Conservation (phyloP, 108 stramenopile genomes). For the Cyclotella baltica region DNA sequence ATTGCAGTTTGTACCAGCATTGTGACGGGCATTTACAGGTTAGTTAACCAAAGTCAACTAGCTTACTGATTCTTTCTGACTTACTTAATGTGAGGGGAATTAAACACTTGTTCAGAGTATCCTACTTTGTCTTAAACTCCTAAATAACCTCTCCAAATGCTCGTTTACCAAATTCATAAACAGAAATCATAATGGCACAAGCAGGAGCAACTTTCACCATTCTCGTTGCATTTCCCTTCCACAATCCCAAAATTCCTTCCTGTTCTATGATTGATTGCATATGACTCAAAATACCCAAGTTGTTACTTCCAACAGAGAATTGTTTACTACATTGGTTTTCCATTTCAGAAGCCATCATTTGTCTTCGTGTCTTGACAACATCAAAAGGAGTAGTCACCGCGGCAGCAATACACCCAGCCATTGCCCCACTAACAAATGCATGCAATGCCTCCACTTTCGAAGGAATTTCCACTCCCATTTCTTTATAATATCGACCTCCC, state of each 20-base stretch:
- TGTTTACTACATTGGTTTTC: not conserved
- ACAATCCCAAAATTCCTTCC: conserved; percentile 73
- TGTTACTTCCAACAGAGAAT: conserved; percentile 8
- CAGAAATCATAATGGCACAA: conserved; percentile 90
- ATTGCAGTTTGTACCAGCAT: too few species aligned
- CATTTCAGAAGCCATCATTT: conserved; percentile 51
- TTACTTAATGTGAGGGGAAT: too few species aligned
- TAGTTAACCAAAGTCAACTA: too few species aligned
- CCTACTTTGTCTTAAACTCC: not conserved
- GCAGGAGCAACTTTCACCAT: conserved; percentile 94
- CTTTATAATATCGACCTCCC: conserved; percentile 17
- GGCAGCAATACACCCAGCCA: conserved; percentile 87
- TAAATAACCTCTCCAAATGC: conserved; percentile 43
- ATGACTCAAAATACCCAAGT: conserved; percentile 31
- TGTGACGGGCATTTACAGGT: too few species aligned
- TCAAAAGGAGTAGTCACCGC: conserved; percentile 94
- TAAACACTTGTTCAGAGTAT: too few species aligned
- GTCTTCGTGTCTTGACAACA: conserved; percentile 94
- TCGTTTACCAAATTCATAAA: conserved; percentile 92
- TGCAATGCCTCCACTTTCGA: conserved; percentile 35
- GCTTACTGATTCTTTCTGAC: too few species aligned
- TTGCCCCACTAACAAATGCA: conserved; percentile 83
- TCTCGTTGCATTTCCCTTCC: conserved; percentile 85
- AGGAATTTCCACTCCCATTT: conserved; percentile 15
- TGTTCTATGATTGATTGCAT: conserved; percentile 55